Evolutionary conservation across 192 early-diverging fungal genomes (phyloP).

Genomic region (Podila epicladia): DNA sequence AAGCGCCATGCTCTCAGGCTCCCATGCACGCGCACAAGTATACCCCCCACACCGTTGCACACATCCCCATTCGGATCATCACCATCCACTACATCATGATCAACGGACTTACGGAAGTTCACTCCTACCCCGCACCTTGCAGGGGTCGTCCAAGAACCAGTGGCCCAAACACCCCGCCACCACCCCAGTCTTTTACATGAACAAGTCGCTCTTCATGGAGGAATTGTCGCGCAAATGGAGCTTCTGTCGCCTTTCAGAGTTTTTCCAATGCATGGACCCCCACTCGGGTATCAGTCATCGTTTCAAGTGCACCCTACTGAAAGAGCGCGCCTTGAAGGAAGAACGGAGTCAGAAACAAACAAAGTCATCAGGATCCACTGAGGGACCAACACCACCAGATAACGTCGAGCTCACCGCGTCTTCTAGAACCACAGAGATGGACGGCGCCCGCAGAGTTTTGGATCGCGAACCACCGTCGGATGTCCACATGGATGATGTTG

Average conservation of each 20-base stretch:
- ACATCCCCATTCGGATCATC: background rate
- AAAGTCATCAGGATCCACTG: background rate
- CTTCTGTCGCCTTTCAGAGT: conserved; percentile 48
- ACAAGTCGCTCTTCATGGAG: conserved; percentile 48
- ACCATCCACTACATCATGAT: conserved; percentile 10
- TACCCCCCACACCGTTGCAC: conserved; percentile 39
- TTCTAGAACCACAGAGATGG: too few relatives aligned
- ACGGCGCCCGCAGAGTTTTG: too few relatives aligned
- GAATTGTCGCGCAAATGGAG: conserved; percentile 49
- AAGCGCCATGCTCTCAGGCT: conserved; percentile 3
- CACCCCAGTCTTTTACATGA: conserved; percentile 45
- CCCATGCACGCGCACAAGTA: background rate
- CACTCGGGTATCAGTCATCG: conserved; percentile 37
- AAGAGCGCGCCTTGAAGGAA: conserved; percentile 43
- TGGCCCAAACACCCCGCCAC: conserved; percentile 30
- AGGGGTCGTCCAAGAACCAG: conserved; percentile 32
- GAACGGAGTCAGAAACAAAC: conserved; percentile 17
- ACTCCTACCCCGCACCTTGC: background rate
- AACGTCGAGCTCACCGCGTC: too few relatives aligned
- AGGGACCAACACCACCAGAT: background rate
- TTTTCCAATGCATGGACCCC: conserved; percentile 45
- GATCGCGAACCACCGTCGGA: background rate
- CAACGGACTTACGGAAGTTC: conserved; percentile 1
- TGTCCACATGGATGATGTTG: background rate
- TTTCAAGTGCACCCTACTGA: conserved; percentile 44